Conservation (phyloP, 345 rosid species). For the Conringia planisiliqua region DNA sequence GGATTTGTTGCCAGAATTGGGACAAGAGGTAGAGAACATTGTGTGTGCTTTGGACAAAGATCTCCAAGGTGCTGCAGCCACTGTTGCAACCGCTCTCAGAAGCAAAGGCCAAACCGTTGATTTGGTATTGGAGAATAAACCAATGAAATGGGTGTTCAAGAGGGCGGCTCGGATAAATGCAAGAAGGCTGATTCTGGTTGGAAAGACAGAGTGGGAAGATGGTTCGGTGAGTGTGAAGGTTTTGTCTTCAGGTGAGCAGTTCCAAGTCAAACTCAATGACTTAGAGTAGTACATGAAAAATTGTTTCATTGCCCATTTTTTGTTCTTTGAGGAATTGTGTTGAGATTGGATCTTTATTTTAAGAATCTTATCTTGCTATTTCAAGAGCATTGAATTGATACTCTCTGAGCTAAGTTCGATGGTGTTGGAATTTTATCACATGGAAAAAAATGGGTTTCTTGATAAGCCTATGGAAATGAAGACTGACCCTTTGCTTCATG, state of each 20-base stretch:
- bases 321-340: background rate
- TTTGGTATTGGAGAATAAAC: conserved; percentile 81
- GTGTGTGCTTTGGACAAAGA: conserved; percentile 76
- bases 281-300: conserved; percentile 40
- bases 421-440: conserved; percentile 27
- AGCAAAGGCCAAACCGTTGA: conserved; percentile 79
- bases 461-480: conserved; percentile 39
- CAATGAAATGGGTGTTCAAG: conserved; percentile 93
- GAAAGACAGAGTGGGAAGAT: conserved; percentile 72
- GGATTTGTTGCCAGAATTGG: conserved; percentile 60
- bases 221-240: conserved; percentile 79
- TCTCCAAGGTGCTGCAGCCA: conserved; percentile 82
- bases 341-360: background rate
- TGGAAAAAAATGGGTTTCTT: conserved; percentile 53
- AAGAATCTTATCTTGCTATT: background rate
- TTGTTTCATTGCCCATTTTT: background rate
- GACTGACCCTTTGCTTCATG: conserved; percentile 53
- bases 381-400: conserved; percentile 27
- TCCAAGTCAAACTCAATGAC: conserved; percentile 67
- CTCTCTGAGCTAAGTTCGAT: conserved; percentile 19
- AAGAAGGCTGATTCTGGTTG: conserved; percentile 74
- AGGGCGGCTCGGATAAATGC: conserved; percentile 79
- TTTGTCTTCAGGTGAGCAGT: conserved; percentile 71
- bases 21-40: conserved; percentile 65
- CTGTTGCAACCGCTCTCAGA: conserved; percentile 71